Conservation (phyloP, 2,329 filamentous ascomycete species). For the Ophiostoma australiae region DNA sequence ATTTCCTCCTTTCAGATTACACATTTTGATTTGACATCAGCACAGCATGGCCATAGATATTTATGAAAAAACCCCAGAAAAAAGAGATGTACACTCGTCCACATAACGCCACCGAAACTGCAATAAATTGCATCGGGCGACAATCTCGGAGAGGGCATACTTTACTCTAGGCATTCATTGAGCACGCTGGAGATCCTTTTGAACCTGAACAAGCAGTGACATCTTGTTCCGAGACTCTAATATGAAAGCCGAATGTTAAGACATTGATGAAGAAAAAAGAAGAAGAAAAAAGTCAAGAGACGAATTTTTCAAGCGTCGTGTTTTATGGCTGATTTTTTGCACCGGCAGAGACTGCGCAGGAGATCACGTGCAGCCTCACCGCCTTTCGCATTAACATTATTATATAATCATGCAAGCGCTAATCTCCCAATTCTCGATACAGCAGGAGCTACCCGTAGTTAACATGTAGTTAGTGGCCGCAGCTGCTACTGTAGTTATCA, state of each 20-base stretch:
- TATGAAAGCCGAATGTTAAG: constrained; percentile 68
- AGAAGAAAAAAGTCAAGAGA: constrained; percentile 37
- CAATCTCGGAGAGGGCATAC: constrained; percentile 62
- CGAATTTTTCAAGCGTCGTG: constrained; percentile 16
- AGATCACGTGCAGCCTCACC: constrained; percentile 21
- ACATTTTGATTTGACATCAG: neutral
- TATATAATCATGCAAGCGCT: neutral
- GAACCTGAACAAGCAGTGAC: constrained; percentile 92
- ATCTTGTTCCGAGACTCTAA: constrained; percentile 99
- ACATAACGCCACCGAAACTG: constrained; percentile 36
- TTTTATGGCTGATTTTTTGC: constrained; percentile 21
- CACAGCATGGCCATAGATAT: neutral
- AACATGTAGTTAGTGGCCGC: neutral
- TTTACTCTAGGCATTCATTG: constrained; percentile 89
- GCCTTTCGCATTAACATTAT: constrained; percentile 13
- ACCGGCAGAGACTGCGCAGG: neutral
- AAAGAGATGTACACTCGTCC: constrained; percentile 39
- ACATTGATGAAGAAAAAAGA: constrained; percentile 61
- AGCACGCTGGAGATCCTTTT: constrained; percentile 84
- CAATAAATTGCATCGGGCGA: constrained; percentile 50
- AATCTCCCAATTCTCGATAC: neutral
- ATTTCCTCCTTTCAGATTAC: constrained; percentile 22
- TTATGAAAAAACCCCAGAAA: neutral
- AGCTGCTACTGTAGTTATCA: neutral
- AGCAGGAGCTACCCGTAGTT: constrained; percentile 7